Evolutionary conservation across 495 filamentous ascomycete genomes (phyloP).

Genomic region (Annulohypoxylon maeteangense): DNA sequence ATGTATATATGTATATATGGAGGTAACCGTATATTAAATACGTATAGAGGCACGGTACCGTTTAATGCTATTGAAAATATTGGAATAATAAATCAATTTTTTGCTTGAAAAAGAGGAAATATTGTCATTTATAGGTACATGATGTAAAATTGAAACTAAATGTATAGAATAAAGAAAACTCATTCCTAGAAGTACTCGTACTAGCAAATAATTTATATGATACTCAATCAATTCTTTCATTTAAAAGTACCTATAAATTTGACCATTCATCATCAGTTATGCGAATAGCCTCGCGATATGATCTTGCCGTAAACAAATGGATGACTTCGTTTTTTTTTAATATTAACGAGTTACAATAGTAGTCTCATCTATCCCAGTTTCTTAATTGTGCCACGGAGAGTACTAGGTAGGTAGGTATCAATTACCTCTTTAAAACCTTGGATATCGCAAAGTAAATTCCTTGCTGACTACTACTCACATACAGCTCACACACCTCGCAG

Average conservation of each 20-base stretch:
- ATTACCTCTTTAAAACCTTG: background rate
- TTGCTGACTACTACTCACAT: slow-evolving; percentile 18
- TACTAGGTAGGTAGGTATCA: too few species aligned
- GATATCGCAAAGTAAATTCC: slow-evolving; percentile 12
- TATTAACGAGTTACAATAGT: background rate
- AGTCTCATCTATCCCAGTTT: background rate
- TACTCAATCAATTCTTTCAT: too few species aligned
- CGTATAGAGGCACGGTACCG: background rate
- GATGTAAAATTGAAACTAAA: background rate
- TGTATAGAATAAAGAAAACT: background rate
- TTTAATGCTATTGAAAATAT: background rate
- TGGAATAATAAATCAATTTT: background rate
- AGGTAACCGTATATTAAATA: slow-evolving; percentile 7
- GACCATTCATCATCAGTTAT: too few species aligned
- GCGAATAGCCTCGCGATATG: background rate
- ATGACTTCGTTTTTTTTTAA: background rate
- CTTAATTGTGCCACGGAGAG: background rate
- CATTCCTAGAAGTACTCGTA: background rate
- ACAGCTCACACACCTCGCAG: too few species aligned
- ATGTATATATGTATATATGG: slow-evolving; percentile 11
- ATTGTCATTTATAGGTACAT: too few species aligned
- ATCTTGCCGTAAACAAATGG: background rate
- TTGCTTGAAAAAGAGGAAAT: background rate
- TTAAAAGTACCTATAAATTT: too few species aligned
- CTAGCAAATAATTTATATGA: background rate